Evolutionary conservation across 1,284 basidiomycete species (phyloP).

Genomic region (Leccinum variabile): DNA sequence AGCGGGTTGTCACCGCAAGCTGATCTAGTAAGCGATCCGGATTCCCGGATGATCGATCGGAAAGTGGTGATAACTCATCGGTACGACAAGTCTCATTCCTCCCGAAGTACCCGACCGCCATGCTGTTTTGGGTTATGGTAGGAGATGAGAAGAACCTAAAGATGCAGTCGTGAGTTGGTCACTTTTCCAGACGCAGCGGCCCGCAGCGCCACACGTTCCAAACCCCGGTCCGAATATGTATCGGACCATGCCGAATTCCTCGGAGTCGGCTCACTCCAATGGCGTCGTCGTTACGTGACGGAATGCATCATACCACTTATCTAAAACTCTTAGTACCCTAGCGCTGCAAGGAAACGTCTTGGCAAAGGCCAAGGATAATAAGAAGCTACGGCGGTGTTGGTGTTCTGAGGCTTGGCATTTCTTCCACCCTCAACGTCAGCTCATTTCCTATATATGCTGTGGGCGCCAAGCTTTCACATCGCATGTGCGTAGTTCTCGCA

Average conservation of each 20-base stretch:
- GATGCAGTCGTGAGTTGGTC: too few species aligned
- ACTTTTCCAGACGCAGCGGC: too few species aligned
- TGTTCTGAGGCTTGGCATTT: constrained; percentile 55
- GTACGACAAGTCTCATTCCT: background rate
- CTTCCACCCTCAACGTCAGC: constrained; percentile 49
- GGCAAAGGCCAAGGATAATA: constrained; percentile 48
- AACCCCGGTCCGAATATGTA: background rate
- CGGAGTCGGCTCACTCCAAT: background rate
- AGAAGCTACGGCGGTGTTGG: constrained; percentile 41
- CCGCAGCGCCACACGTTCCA: too few species aligned
- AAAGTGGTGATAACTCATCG: constrained; percentile 51
- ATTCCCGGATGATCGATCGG: constrained; percentile 51
- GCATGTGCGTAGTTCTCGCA: constrained; percentile 50
- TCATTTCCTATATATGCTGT: constrained; percentile 51
- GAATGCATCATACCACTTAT: background rate
- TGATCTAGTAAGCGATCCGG: background rate
- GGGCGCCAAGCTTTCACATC: constrained; percentile 5
- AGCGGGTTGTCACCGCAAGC: background rate
- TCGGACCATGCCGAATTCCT: background rate
- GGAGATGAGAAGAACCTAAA: too few species aligned
- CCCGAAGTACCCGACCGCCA: background rate
- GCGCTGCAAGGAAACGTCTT: constrained; percentile 66
- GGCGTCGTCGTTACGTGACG: background rate
- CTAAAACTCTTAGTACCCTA: constrained; percentile 27
- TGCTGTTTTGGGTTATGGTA: background rate